Evolutionary conservation across 352 stramenopile species (phyloP), one percentile per base, ranked within the genome.

Genomic region (Thraustochytrium sp.): DNA sequence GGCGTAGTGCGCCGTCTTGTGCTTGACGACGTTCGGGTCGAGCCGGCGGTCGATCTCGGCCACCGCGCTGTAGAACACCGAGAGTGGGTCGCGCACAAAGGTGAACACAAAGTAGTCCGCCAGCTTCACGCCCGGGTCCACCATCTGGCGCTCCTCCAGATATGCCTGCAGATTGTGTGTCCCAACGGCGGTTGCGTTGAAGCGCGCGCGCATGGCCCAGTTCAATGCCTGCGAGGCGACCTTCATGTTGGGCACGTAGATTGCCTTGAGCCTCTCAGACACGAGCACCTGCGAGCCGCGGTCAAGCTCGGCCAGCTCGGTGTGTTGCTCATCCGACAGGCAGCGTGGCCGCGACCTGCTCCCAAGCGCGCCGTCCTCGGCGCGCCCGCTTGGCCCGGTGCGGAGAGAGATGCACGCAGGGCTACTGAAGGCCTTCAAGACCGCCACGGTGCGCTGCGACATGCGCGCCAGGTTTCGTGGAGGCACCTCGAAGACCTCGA

Each of bases 201-300:
- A 84, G 5, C 61, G 40, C 8, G 49, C 2, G 40, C 49, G 55
- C 75, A 84, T 84, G 37, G 84, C 37, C 29, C 64, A 37, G 21
- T 76, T 82, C 5, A 84, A 26, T 8, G 40, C 13, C 49, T 61
- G 61, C n/a, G 75, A 84, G 21, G 75, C 75, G 11, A 13, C 75
- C 38, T 84, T 84, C 75, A 84, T 84, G 56, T 84, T 84, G n/a
- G 75, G 29, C 44, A 83, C 61, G 38, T 84, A 84, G 23, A 84
- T 84, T 38, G 84, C 4, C 59, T 56, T 48, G 23, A 31, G n/a
- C 21, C 64, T 0, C 37, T 68, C 55, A 5, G 34, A 68, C 13
- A 84, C 42, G 0, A 83, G 29, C 23, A 84, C 34, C 38, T 75
- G 55, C 18, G 64, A 63, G 8, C 75, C 74, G 11, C 62, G 64